A percentile compares a stretch with the other conserved stretches of the same genome.
Evolutionary conservation across 2,329 filamentous ascomycete genomes (phyloP).

Genomic region (Hymenoscyphus fraxineus): DNA sequence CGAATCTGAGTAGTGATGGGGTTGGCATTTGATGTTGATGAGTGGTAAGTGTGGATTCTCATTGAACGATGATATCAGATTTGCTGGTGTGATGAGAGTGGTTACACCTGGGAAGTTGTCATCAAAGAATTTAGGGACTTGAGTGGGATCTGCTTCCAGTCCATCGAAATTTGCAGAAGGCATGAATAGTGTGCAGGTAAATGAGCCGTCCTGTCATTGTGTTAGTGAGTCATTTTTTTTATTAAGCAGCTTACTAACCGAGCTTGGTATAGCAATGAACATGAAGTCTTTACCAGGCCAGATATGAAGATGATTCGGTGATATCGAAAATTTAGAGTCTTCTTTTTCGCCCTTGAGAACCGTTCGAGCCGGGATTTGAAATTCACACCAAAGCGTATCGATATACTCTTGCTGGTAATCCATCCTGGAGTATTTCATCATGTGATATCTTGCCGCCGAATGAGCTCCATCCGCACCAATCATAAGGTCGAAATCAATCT

Average conservation of each 20-base stretch:
- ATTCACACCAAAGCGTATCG: constrained; percentile 96
- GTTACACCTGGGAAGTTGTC: constrained; percentile 83
- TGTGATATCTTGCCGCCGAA: constrained; percentile 81
- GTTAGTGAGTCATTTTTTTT: constrained; percentile 13
- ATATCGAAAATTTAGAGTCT: constrained; percentile 65
- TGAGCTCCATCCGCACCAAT: constrained; percentile 95
- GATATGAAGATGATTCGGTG: constrained; percentile 91
- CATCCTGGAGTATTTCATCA: constrained; percentile 94
- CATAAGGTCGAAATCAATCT: constrained; percentile 85
- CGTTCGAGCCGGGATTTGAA: constrained; percentile 64
- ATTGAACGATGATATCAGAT: constrained; percentile 71
- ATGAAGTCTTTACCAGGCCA: constrained; percentile 94
- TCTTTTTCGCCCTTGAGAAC: constrained; percentile 31
- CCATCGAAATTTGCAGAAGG: constrained; percentile 64
- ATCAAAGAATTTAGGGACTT: constrained; percentile 71
- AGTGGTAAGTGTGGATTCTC: constrained; percentile 86
- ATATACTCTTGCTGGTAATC: constrained; percentile 94
- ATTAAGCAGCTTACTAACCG: constrained; percentile 12
- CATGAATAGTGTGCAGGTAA: constrained; percentile 92
- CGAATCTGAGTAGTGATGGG: constrained; percentile 74
- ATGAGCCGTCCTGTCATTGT: constrained; percentile 69
- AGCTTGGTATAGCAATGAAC: constrained; percentile 92
- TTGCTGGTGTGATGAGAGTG: constrained; percentile 60
- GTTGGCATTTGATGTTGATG: constrained; percentile 88
- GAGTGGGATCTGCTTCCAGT: constrained; percentile 60